A percentile compares a stretch with the other conserved stretches of the same genome.
These are phyloP conservation scores for Phlegmacium glaucopus DNA, from an alignment of 768 basidiomycete species.

Conservation along the genomic window DNA sequence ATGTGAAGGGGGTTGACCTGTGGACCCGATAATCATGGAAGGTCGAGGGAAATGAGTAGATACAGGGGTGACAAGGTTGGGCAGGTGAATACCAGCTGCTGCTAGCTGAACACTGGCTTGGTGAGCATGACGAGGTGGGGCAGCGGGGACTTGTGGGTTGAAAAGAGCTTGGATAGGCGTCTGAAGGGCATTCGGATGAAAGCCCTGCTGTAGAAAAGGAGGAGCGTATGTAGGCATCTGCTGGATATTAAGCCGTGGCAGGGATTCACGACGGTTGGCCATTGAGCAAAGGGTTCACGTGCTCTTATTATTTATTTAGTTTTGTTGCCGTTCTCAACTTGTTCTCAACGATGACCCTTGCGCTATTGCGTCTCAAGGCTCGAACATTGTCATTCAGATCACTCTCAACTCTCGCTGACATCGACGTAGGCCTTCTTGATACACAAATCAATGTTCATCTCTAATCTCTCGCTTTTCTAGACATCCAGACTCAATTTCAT, in stretches of 20 bases:
- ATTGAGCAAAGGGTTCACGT: too few species aligned
- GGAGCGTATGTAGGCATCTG: conserved; percentile 59
- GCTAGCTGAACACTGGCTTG: conserved; percentile 64
- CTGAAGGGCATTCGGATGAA: conserved; percentile 58
- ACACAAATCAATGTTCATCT: background rate
- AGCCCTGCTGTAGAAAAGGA: conserved; percentile 58
- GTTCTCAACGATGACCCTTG: too few species aligned
- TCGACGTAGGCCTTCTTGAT: conserved; percentile 27
- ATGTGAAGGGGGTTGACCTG: conserved; percentile 34
- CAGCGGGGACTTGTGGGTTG: conserved; percentile 42
- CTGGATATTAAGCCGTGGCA: conserved; percentile 47
- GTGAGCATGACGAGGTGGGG: conserved; percentile 50
- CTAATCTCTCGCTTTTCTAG: conserved; percentile 28
- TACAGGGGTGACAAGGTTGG: conserved; percentile 59
- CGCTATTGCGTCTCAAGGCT: background rate
- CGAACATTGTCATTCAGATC: conserved; percentile 6
- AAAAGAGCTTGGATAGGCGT: conserved; percentile 77
- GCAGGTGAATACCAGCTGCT: conserved; percentile 55
- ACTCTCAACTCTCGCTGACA: conserved; percentile 26
- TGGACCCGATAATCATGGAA: conserved; percentile 41
- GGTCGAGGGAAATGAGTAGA: conserved; percentile 52
- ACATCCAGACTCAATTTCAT: conserved; percentile 48
- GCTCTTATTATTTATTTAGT: too few species aligned
- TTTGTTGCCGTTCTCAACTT: too few species aligned
- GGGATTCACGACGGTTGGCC: too few species aligned